These are phyloP conservation scores for Magnusiomyces suaveolens DNA, from an alignment of 1,139 yeast genomes.

Conservation along the genomic window DNA sequence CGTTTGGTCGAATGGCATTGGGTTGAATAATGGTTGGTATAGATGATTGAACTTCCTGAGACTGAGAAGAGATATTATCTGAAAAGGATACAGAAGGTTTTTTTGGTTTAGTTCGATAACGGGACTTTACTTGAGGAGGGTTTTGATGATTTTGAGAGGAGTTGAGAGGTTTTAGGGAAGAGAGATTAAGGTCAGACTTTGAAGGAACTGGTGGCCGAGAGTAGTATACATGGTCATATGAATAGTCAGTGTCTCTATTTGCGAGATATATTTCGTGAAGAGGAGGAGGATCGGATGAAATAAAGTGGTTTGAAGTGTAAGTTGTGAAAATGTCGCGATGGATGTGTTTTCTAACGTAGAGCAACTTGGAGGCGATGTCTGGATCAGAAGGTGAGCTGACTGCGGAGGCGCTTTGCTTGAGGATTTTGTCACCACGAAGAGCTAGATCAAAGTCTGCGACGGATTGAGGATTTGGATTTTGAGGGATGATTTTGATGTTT, in stretches of 20 bases:
- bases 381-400: not conserved
- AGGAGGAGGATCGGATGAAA: constrained; percentile 14
- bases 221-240: constrained; percentile 1
- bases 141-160: not conserved
- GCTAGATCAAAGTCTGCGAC: constrained; percentile 8
- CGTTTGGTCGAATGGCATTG: not conserved
- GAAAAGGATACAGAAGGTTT: not conserved
- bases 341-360: constrained; percentile 21
- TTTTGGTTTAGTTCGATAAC: not conserved
- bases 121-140: not conserved
- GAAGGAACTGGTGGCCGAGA: not conserved
- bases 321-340: constrained; percentile 29
- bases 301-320: constrained; percentile 17
- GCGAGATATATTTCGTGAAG: constrained; percentile 22
- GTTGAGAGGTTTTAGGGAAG: not conserved
- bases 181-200: not conserved
- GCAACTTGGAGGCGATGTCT: constrained; percentile 4
- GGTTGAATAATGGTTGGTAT: no score
- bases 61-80: no score
- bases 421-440: constrained; percentile 6
- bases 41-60: not conserved
- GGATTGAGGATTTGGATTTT: constrained; percentile 3
- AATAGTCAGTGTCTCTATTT: not conserved
- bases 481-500: constrained; percentile 7
- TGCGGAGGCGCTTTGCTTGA: not conserved